Base-by-base conservation (phyloP, 108 stramenopile species). In the Chaetoceros muelleri region DNA sequence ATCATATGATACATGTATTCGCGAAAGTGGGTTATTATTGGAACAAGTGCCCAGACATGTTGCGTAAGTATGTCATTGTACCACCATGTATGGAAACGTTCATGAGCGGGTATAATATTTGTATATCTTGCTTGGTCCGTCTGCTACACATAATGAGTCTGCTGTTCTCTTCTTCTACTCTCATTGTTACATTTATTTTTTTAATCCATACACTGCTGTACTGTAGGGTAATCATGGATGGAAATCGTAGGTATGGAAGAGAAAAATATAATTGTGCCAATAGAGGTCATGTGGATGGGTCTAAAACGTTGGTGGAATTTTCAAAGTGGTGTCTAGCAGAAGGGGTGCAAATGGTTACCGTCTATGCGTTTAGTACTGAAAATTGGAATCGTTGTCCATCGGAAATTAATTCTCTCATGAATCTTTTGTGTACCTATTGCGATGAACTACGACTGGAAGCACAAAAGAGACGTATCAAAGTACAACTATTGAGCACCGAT, bases 331-430 rank as follows among this genome's bases (percentile, higher is more conserved):
- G 98, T 65, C 70, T 94, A 16, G 81, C 79, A 3, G 82, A 82
- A 49, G 76, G 79, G 7, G 63, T 99, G 2, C 31, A 71, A 23
- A 67, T 80, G 20, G 58, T 96, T 17, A 98, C 98, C 1, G 94
- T 93, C 7, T 99, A 89, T 67, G 98, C 98, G 30, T 99, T 99
- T 77, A 92, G 89, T 19, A 98, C 96, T 2, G 98, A 99, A 69
- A 99, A 99, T 70, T 98, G 96, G 94, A 71, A 87, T 30, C 79
- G 98, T 20, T 73, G 83, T 54, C 74, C 76, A 2, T 40, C 48
- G 2, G 98, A 99, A 73, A 79, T 99, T 13, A 74, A 64, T 0
- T 58, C 77, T 5, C 76, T 96, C 65, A 93, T 95, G 90, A 47
- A 57, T 2, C 25, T 79, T 26, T 67, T 75, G 65, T 57, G 69